Conservation (phyloP, 495 filamentous ascomycete genomes). For the Podospora tetraspora region DNA sequence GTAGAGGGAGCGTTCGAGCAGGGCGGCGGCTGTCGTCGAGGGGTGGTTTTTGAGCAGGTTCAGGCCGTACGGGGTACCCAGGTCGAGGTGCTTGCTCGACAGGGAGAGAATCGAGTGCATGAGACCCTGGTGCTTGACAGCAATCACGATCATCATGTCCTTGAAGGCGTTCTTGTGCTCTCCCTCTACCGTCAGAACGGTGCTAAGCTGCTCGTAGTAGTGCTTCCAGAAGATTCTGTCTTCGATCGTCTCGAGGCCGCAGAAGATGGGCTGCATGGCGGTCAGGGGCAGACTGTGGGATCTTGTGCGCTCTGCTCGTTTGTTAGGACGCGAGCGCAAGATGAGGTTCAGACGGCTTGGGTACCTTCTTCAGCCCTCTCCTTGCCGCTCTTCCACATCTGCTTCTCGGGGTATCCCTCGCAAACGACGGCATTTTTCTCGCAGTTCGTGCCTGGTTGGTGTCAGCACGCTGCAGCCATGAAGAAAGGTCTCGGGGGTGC, state of each 20-base stretch:
- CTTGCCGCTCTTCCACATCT: constrained; percentile 79
- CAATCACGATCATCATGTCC: constrained; percentile 81
- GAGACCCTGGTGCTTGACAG: constrained; percentile 72
- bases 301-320: constrained; percentile 39
- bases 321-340: constrained; percentile 23
- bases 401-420: constrained; percentile 87
- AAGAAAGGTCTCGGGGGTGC: constrained; percentile 20
- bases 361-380: constrained; percentile 72
- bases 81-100: constrained; percentile 74
- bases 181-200: constrained; percentile 75
- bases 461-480: constrained; percentile 16
- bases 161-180: constrained; percentile 87
- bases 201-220: constrained; percentile 74
- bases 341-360: background rate
- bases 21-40: constrained; percentile 34
- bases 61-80: constrained; percentile 43
- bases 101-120: constrained; percentile 92
- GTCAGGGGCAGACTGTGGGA: constrained; percentile 49
- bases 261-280: constrained; percentile 70
- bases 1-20: constrained; percentile 46
- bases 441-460: constrained; percentile 67
- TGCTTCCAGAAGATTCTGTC: constrained; percentile 83
- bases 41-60: constrained; percentile 43
- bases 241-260: constrained; percentile 78
- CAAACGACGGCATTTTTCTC: constrained; percentile 91